Conservation (phyloP, 768 basidiomycete species). For the Auriculariales sp. region DNA sequence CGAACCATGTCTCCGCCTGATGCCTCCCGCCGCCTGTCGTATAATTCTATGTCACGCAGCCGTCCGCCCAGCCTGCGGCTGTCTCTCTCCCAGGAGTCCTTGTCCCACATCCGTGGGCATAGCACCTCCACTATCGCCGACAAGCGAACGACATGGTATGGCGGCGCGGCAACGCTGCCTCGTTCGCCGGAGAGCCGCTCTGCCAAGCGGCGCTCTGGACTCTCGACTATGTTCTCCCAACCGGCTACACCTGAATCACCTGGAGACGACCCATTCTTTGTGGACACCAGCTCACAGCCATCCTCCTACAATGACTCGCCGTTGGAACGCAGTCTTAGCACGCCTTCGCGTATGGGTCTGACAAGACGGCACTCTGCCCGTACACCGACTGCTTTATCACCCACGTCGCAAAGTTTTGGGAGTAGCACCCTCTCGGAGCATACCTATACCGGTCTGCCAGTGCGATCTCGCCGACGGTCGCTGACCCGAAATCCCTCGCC, state of each 20-base stretch:
- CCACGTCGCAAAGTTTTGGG: background rate
- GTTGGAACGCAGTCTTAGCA: too few species aligned
- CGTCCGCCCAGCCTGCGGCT: background rate
- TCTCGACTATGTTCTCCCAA: constrained; percentile 28
- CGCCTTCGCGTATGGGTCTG: constrained; percentile 30
- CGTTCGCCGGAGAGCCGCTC: constrained; percentile 27
- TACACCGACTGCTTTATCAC: constrained; percentile 25
- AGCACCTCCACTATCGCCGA: constrained; percentile 7
- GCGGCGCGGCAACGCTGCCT: constrained; percentile 33
- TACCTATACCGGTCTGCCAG: background rate
- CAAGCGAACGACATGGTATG: constrained; percentile 69
- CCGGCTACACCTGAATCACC: background rate
- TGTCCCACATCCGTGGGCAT: background rate
- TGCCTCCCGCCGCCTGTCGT: constrained; percentile 11
- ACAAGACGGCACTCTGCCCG: constrained; percentile 38
- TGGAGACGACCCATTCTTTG: background rate
- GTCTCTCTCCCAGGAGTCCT: background rate
- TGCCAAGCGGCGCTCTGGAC: constrained; percentile 41
- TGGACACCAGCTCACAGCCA: too few species aligned
- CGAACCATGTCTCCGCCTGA: constrained; percentile 33
- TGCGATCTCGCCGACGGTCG: constrained; percentile 23
- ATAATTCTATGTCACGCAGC: background rate
- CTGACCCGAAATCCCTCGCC: constrained; percentile 17
- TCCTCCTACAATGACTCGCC: too few species aligned
- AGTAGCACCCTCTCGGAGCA: background rate